Base-by-base conservation (phyloP, 305 asterid species). In the Fraxinus floribunda region DNA sequence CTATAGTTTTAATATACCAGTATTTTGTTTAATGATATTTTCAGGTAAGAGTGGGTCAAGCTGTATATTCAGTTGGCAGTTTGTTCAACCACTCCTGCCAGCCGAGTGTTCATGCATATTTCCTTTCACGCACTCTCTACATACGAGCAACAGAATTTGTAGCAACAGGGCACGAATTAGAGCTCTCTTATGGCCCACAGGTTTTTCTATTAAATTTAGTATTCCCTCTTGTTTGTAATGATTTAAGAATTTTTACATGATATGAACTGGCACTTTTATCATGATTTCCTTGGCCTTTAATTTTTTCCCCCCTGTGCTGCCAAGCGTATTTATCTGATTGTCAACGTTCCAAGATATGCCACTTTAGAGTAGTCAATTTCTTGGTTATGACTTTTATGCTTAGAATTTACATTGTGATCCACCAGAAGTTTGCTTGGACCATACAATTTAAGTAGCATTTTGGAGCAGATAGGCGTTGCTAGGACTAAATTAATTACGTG, bases 111-210 rank as follows among this genome's bases (percentile, higher is more conserved):
- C 98, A 96, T 30, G 91, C 95, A 22, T 93, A 94, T 90, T 96
- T 94, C 86, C 86, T 90, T 87, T 92, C 98, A n/a, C 98, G 98
- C 39, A 91, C 95, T 82, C 93, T 94, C 77, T 90, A 89, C 86
- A 74, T 96, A 83, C 94, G 94, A 84, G 90, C 95, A 81, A 93
- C 98, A 73, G 95, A 96, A 83, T 85, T 82, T 88, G 78, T 94
- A 38, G 70, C 87, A 22, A 90, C 90, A 60, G 97, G 97, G 84
- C 87, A 89, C 39, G 91, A 93, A 34, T 86, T 96, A 85, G 98
- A 96, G 88, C 86, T 94, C 83, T 94, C 97, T 24, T 96, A 96
- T 87, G 99, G 99, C 52, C 97, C 98, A 77, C 98, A 94, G 99
- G 98, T 96, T 80, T 73, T 64, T 41, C 11, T 84, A 41, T 39